Evolutionary conservation across 768 basidiomycete genomes (phyloP).

Genomic region (Podaxis sp.): DNA sequence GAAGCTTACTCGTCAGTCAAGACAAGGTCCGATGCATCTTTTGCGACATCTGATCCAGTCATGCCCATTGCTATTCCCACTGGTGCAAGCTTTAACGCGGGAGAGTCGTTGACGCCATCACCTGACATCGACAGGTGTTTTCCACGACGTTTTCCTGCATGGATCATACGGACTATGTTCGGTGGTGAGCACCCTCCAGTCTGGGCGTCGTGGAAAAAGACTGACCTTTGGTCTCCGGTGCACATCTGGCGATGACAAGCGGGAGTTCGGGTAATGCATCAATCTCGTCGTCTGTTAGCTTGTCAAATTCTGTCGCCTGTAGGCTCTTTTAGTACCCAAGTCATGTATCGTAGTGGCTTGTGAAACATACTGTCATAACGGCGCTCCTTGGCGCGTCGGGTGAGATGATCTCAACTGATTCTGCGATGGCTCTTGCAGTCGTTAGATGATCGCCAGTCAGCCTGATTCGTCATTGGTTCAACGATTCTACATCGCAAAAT

Average conservation of each 20-base stretch:
- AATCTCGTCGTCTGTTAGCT: constrained; percentile 51
- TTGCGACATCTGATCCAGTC: constrained; percentile 56
- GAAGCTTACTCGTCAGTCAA: constrained; percentile 50
- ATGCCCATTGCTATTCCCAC: constrained; percentile 62
- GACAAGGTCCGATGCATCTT: constrained; percentile 54
- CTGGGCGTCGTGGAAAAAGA: not conserved
- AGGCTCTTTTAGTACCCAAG: no score
- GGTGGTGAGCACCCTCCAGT: no score
- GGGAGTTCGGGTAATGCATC: constrained; percentile 50
- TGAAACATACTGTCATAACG: constrained; percentile 34
- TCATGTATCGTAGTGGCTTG: no score
- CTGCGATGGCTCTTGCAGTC: constrained; percentile 53
- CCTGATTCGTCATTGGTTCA: constrained; percentile 27
- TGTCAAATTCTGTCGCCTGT: constrained; percentile 43
- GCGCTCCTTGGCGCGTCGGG: constrained; percentile 39
- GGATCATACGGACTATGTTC: constrained; percentile 47
- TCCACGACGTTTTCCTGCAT: constrained; percentile 55
- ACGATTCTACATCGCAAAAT: no score
- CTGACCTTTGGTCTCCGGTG: constrained; percentile 48
- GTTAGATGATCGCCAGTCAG: constrained; percentile 54
- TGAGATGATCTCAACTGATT: constrained; percentile 45
- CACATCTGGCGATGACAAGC: constrained; percentile 59
- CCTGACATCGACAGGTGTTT: constrained; percentile 57
- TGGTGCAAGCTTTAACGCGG: constrained; percentile 53
- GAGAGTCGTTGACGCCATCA: constrained; percentile 60